Conservation (phyloP, 2,329 filamentous ascomycete genomes). For the Colletotrichum truncatum region DNA sequence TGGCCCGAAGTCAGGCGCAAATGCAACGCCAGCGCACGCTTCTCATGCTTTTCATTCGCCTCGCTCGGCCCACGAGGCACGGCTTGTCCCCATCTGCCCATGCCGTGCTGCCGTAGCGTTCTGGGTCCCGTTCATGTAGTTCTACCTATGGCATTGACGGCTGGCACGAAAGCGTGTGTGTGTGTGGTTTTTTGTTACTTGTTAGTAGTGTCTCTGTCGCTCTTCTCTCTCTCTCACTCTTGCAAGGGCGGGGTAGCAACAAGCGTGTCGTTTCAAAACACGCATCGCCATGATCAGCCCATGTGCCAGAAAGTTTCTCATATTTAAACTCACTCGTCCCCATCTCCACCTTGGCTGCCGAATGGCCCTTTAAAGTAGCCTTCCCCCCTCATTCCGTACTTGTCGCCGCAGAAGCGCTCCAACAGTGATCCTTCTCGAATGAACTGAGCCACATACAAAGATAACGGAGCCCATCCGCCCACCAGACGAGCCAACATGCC, state of each 20-base stretch:
- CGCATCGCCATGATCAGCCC: conserved; percentile 23
- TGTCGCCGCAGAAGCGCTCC: not conserved
- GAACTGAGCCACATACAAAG: not conserved
- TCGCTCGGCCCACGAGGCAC: conserved; percentile 13
- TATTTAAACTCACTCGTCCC: conserved; percentile 2
- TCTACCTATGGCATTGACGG: no score
- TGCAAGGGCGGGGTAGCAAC: conserved; percentile 23
- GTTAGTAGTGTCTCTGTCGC: not conserved
- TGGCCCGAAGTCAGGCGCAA: conserved; percentile 3
- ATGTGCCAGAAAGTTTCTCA: not conserved
- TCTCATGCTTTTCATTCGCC: not conserved
- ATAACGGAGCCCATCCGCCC: not conserved
- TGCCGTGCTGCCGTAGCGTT: not conserved
- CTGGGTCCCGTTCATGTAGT: no score
- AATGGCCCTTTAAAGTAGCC: not conserved
- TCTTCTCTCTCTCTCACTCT: not conserved
- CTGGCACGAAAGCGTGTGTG: not conserved
- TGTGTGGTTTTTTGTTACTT: not conserved
- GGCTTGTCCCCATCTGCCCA: not conserved
- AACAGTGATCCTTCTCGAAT: not conserved
- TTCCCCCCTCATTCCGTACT: not conserved
- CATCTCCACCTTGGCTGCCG: not conserved
- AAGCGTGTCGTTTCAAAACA: conserved; percentile 19
- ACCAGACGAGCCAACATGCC: conserved; percentile 21
- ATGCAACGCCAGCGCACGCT: conserved; percentile 5